phyloP scores from a whole-genome alignment of 345 rosid species.

The Rhizophora apiculata region DNA sequence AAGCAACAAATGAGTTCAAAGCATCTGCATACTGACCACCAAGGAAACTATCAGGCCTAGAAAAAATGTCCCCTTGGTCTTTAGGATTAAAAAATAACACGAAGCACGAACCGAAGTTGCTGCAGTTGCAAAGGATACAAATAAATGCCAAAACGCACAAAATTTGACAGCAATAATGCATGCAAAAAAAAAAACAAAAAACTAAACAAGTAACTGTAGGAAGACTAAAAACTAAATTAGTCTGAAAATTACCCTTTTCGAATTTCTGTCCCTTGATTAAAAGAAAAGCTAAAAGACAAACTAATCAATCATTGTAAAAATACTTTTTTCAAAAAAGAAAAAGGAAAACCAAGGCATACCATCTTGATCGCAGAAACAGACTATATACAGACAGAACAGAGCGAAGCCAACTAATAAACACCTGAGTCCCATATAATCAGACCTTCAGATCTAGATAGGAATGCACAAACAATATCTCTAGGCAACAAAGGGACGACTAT shows the following conservation, averaged over 20 bases:
- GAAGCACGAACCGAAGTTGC: neutral
- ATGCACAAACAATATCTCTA: neutral
- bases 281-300: too few species aligned
- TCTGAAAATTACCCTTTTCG: too few species aligned
- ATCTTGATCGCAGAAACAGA: slow-evolving; percentile 52
- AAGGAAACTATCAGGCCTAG: neutral
- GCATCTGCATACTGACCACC: neutral
- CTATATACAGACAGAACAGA: slow-evolving; percentile 36
- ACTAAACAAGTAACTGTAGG: neutral
- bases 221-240: too few species aligned
- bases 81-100: neutral
- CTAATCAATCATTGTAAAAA: too few species aligned
- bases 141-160: neutral
- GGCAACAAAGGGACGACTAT: neutral
- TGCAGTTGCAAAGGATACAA: neutral
- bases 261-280: too few species aligned
- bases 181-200: neutral
- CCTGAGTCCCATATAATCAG: slow-evolving; percentile 38
- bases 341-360: slow-evolving; percentile 35
- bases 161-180: neutral
- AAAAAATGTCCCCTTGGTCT: neutral
- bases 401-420: slow-evolving; percentile 40
- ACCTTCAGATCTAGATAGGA: slow-evolving; percentile 1
- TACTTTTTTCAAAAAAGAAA: neutral
- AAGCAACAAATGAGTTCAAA: slow-evolving; percentile 3